Conservation (phyloP, 441 rosid genomes). For the Adansonia rubrostipa region DNA sequence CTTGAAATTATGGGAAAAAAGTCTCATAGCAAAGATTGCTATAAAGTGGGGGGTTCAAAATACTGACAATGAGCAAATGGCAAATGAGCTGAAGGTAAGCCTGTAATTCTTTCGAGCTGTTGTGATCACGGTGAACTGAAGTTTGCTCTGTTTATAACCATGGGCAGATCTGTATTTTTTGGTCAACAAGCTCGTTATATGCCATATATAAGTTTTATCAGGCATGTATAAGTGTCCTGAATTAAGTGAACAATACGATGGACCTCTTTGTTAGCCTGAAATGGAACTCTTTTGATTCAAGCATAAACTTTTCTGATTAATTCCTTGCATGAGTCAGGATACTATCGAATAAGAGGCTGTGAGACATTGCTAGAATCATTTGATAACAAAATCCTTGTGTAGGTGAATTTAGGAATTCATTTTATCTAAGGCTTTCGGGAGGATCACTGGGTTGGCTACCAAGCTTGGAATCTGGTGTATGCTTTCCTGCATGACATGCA, state of each 20-base stretch:
- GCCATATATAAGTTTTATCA: constrained; percentile 1
- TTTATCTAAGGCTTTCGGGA: background rate
- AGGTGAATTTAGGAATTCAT: background rate
- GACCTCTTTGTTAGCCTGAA: background rate
- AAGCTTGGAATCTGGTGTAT: background rate
- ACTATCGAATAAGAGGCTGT: background rate
- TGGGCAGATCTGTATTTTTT: constrained; percentile 5
- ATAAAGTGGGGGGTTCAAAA: constrained; percentile 85
- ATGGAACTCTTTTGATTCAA: background rate
- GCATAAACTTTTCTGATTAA: background rate
- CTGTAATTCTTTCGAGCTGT: constrained; percentile 3
- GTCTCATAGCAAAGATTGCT: constrained; percentile 76
- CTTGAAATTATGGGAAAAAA: constrained; percentile 74
- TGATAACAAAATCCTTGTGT: background rate
- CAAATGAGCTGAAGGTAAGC: constrained; percentile 74
- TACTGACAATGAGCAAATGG: constrained; percentile 82
- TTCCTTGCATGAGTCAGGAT: background rate
- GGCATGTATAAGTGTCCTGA: background rate
- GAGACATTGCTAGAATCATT: background rate
- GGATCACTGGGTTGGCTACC: background rate
- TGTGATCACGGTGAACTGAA: constrained; percentile 1
- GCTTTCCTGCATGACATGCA: constrained; percentile 16
- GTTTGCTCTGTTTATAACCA: constrained; percentile 10
- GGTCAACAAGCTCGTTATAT: background rate
- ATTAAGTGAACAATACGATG: background rate